Percentiles rank a stretch among this genome's conserved stretches.
These are phyloP conservation scores for Saccharomycopsis sp. DNA, from an alignment of 805 yeast species.

Conservation along the genomic window DNA sequence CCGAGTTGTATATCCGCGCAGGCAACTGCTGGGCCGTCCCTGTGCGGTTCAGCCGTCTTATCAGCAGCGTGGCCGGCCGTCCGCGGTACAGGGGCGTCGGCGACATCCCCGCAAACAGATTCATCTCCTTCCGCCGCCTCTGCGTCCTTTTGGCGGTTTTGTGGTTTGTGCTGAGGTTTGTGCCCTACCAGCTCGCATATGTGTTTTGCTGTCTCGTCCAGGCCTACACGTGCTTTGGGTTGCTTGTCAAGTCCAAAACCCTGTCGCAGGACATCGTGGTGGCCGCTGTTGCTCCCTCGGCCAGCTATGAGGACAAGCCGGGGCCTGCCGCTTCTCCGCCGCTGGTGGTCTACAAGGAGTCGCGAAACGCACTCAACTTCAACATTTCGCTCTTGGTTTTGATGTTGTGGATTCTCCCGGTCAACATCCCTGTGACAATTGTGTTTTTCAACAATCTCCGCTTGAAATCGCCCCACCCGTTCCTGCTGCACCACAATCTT, in stretches of 20 bases:
- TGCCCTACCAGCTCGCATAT: slow-evolving; percentile 80
- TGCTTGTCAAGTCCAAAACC: slow-evolving; percentile 16
- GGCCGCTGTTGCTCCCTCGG: background rate
- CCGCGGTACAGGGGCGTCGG: too few species aligned
- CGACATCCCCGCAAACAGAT: too few species aligned
- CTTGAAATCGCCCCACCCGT: slow-evolving; percentile 75
- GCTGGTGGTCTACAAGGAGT: slow-evolving; percentile 10
- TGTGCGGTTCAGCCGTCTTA: too few species aligned
- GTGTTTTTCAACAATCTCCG: slow-evolving; percentile 79
- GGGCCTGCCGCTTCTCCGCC: background rate
- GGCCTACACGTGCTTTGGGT: slow-evolving; percentile 40
- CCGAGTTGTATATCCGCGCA: slow-evolving; percentile 3
- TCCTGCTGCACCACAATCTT: slow-evolving; percentile 79
- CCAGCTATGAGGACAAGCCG: background rate
- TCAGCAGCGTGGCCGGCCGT: too few species aligned
- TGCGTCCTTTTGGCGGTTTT: slow-evolving; percentile 35
- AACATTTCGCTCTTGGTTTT: slow-evolving; percentile 56
- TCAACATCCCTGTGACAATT: slow-evolving; percentile 67
- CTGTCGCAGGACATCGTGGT: background rate
- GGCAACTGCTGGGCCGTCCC: too few species aligned
- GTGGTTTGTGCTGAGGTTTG: slow-evolving; percentile 46
- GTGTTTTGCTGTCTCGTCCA: slow-evolving; percentile 56
- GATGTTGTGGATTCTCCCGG: slow-evolving; percentile 73
- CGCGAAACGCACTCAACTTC: slow-evolving; percentile 43
- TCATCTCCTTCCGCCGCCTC: slow-evolving; percentile 6